These are phyloP conservation scores for Pythium coloratum DNA, from an alignment of 352 stramenopile species.

Conservation along the genomic window DNA sequence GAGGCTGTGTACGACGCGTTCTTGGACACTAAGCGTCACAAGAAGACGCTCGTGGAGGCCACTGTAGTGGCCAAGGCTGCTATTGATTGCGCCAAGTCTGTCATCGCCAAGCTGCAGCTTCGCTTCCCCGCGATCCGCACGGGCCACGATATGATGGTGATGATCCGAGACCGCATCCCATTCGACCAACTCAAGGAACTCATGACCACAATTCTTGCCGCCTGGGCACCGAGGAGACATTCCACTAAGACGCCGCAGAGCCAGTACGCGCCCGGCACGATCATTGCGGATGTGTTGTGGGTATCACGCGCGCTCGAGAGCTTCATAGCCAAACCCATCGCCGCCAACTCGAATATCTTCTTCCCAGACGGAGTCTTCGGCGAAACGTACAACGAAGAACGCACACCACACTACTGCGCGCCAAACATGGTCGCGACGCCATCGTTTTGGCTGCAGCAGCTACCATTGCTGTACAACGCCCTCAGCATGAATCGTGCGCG, in stretches of 20 bases:
- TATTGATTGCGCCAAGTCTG: constrained; percentile 19
- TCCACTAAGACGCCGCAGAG: not conserved
- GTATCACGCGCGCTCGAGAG: not conserved
- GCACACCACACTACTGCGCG: not conserved
- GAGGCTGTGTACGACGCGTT: constrained; percentile 28
- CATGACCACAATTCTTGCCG: not conserved
- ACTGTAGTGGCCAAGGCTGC: constrained; percentile 31
- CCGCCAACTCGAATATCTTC: not conserved
- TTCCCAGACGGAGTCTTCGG: not conserved
- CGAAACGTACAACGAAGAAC: constrained; percentile 1
- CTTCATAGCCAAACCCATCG: not conserved
- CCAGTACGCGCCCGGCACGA: constrained; percentile 8
- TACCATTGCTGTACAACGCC: constrained; percentile 1
- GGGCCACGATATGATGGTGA: constrained; percentile 6
- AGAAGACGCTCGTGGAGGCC: constrained; percentile 37
- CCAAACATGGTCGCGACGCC: not conserved
- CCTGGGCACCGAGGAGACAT: not conserved
- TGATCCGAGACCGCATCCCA: not conserved
- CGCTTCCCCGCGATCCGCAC: constrained; percentile 14
- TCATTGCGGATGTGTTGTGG: constrained; percentile 7
- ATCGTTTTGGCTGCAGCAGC: constrained; percentile 11
- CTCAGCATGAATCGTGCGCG: not conserved
- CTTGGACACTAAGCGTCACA: constrained; percentile 34
- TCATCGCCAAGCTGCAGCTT: constrained; percentile 29
- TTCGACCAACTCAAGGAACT: not conserved